Base-by-base conservation (phyloP, 345 rosid genomes). In the Acer yangbiense region DNA sequence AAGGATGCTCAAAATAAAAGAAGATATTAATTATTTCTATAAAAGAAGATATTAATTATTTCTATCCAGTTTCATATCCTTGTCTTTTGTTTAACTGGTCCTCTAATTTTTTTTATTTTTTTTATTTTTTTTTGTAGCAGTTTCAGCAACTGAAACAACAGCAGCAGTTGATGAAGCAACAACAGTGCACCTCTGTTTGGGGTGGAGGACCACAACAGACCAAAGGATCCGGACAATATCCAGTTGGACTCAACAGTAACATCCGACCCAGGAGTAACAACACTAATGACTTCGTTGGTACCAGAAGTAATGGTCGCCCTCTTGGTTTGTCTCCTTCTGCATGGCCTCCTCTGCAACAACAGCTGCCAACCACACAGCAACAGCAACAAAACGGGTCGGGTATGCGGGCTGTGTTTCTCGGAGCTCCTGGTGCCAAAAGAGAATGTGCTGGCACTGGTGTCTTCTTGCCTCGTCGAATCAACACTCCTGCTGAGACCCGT, bases 391-490 rank as follows among this genome's bases (percentile, higher is more conserved):
- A 66, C 46, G 87, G 88, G 67, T 83, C 91, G 4, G 86, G 83
- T 50, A 87, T 89, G 98, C 81, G 88, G 27, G 88, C 92, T 65
- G 90, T 88, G 16, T 85, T 90, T 46, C 87, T 90, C 12, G 91
- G 92, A 7, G 70, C 85, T 18, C 78, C 82, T 0, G 52, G 84
- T n/a, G 85, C 63, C 0, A 91, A 89, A 82, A 83, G 84, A 35
- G 91, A 86, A 70, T 88, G 87, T 58, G 82, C 97, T 6, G 99
- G 98, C 3, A 95, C 99, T 3, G 98, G 97, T 9, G 98, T 95
- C 5, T 95, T 95, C 87, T 77, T 94, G 65, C 99, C 99, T 18
- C 97, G 94, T 7, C 85, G 89, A 4, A 46, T 75, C 11, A 83
- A 83, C 65, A 48, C 84, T 3, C 70, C 81, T 3, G 1, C 84